phyloP scores from a whole-genome alignment of 345 rosid genomes.

The Balakata baccata region DNA sequence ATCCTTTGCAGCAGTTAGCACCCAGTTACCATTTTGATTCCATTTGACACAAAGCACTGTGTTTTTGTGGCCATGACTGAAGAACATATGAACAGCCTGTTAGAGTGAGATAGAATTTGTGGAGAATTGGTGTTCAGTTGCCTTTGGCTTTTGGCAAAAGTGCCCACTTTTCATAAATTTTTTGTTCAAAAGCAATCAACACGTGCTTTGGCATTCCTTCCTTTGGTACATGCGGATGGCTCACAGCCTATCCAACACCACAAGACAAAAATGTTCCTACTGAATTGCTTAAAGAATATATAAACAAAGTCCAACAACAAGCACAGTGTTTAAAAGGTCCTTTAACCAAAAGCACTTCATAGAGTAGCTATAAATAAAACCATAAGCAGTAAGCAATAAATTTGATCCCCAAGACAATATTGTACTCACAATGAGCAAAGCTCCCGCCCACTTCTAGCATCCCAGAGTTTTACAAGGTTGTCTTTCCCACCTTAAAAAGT shows the following conservation, averaged over 20 bases:
- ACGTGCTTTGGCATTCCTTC: neutral
- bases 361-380: neutral
- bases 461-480: constrained; percentile 98
- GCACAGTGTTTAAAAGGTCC: neutral
- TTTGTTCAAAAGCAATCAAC: neutral
- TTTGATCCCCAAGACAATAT: constrained; percentile 18
- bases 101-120: neutral
- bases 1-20: constrained; percentile 90
- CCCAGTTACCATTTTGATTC: constrained; percentile 99
- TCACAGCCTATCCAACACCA: neutral
- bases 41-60: constrained; percentile 95
- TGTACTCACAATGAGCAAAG: constrained; percentile 83
- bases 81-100: constrained; percentile 21
- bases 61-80: constrained; percentile 97
- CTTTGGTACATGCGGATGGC: neutral
- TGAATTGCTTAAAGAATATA: too few species aligned
- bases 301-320: too few species aligned
- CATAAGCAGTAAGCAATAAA: constrained; percentile 6
- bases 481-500: constrained; percentile 79
- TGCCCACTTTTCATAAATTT: neutral
- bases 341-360: neutral
- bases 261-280: too few species aligned
- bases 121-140: neutral
- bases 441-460: constrained; percentile 85
- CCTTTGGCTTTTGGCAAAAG: constrained; percentile 8